phyloP scores from a whole-genome alignment of 768 basidiomycete genomes.

The Mycena leptocephala region DNA sequence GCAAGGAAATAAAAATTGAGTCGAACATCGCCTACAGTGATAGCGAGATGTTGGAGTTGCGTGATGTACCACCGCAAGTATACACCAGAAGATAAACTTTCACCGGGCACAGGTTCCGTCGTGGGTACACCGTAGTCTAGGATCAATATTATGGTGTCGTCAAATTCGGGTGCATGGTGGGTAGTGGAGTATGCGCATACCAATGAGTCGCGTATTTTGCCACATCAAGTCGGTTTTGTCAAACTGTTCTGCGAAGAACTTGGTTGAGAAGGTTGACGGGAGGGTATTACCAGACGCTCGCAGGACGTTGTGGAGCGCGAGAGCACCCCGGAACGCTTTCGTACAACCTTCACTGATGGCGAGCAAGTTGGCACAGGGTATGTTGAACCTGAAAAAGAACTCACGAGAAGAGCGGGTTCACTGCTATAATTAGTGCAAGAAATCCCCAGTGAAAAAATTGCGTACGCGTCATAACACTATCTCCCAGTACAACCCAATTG shows the following conservation, averaged over 20 bases:
- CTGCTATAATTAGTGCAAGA: background rate
- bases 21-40: slow-evolving; percentile 8
- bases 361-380: background rate
- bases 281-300: background rate
- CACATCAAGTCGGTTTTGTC: slow-evolving; percentile 31
- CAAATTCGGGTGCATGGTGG: background rate
- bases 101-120: slow-evolving; percentile 29
- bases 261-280: slow-evolving; percentile 24
- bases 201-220: slow-evolving; percentile 31
- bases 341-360: slow-evolving; percentile 22
- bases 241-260: slow-evolving; percentile 34
- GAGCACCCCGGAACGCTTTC: slow-evolving; percentile 19
- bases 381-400: background rate
- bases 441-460: background rate
- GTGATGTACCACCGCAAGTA: slow-evolving; percentile 27
- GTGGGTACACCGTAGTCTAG: slow-evolving; percentile 35
- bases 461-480: slow-evolving; percentile 47
- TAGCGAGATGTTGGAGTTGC: slow-evolving; percentile 23
- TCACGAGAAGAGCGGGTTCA: slow-evolving; percentile 33
- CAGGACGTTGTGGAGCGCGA: slow-evolving; percentile 24
- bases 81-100: slow-evolving; percentile 21
- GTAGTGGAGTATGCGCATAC: background rate
- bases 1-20: background rate
- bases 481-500: slow-evolving; percentile 55
- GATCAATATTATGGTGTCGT: background rate